Evolutionary conservation across 768 basidiomycete species (phyloP).

Genomic region (Lentinula aciculospora): DNA sequence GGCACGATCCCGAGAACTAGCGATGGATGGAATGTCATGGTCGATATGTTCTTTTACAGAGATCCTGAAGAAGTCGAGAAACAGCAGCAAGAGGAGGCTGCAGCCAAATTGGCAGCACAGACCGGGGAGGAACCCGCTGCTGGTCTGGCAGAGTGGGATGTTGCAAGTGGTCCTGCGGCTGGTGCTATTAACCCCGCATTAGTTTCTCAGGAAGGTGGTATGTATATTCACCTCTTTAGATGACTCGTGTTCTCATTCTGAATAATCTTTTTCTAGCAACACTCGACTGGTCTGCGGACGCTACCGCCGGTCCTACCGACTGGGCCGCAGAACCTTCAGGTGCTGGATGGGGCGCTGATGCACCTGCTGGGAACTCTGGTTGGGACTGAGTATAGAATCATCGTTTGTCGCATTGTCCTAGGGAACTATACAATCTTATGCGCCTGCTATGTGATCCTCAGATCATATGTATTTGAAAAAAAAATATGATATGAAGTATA

Average conservation of each 20-base stretch:
- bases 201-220: conserved; percentile 56
- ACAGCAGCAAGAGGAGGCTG: conserved; percentile 91
- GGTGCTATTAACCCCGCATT: conserved; percentile 77
- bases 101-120: conserved; percentile 71
- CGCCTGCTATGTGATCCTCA: neutral
- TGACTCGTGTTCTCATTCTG: neutral
- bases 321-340: conserved; percentile 82
- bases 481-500: neutral
- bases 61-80: conserved; percentile 99
- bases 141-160: conserved; percentile 65
- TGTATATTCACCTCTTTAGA: conserved; percentile 10
- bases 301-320: conserved; percentile 51
- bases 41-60: conserved; percentile 99
- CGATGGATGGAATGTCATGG: conserved; percentile 98
- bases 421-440: neutral
- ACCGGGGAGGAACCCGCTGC: conserved; percentile 46
- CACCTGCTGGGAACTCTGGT: conserved; percentile 16
- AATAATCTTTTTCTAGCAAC: conserved; percentile 26
- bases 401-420: neutral
- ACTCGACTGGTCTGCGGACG: conserved; percentile 83
- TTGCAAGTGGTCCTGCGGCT: conserved; percentile 56
- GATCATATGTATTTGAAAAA: neutral
- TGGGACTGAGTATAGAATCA: conserved; percentile 25
- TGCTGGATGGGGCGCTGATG: conserved; percentile 38
- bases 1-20: conserved; percentile 88